phyloP scores from a whole-genome alignment of 371 early-diverging fungal genomes.

The Rhizopus sp. region DNA sequence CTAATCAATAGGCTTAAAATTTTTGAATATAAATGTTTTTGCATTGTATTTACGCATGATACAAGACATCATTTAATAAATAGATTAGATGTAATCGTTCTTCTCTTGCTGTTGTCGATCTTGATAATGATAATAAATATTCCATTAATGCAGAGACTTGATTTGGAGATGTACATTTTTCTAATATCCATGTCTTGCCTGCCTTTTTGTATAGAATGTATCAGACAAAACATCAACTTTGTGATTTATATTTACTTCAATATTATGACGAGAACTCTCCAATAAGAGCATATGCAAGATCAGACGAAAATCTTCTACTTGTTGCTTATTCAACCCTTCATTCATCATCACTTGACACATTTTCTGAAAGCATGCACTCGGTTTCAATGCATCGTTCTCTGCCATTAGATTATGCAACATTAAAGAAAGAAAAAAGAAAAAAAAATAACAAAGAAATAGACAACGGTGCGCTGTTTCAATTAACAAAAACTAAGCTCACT shows the following conservation, averaged over 20 bases:
- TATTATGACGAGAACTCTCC: constrained; percentile 64
- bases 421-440: too few species aligned
- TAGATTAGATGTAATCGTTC: constrained; percentile 63
- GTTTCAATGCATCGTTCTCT: background rate
- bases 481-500: background rate
- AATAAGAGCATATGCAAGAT: constrained; percentile 55
- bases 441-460: too few species aligned
- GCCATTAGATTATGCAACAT: too few species aligned
- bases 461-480: too few species aligned
- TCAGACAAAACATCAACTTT: background rate
- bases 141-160: constrained; percentile 45
- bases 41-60: constrained; percentile 48
- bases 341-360: constrained; percentile 22
- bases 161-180: constrained; percentile 45
- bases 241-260: constrained; percentile 45
- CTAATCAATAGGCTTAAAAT: constrained; percentile 25
- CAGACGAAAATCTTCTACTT: constrained; percentile 40
- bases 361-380: constrained; percentile 18
- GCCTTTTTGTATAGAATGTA: constrained; percentile 32
- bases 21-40: background rate
- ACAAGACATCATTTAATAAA: constrained; percentile 60
- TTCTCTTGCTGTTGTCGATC: constrained; percentile 46
- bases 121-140: constrained; percentile 47
- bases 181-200: constrained; percentile 63
- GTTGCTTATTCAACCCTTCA: constrained; percentile 16